phyloP scores from a whole-genome alignment of 352 stramenopile species.

The Phytopythium boreale region DNA sequence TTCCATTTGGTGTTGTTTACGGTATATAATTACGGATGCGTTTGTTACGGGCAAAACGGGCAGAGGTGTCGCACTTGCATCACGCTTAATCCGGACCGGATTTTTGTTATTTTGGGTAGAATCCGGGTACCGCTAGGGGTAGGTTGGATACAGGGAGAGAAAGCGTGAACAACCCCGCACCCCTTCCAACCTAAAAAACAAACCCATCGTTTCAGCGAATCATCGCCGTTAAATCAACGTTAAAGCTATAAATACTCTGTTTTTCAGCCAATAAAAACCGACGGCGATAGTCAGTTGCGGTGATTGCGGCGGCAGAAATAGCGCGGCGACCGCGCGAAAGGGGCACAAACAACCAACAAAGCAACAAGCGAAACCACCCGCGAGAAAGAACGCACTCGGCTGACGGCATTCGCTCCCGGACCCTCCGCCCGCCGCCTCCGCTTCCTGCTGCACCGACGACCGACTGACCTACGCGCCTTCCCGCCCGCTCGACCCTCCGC shows the following conservation, averaged over 20 bases:
- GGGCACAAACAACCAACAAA: background rate
- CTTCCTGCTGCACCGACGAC: background rate
- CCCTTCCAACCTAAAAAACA: too few relatives aligned
- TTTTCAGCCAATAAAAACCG: background rate
- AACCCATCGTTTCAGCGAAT: too few relatives aligned
- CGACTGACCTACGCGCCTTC: background rate
- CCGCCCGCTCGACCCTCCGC: background rate
- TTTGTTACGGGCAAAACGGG: too few relatives aligned
- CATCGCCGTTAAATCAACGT: too few relatives aligned
- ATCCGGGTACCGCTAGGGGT: too few relatives aligned
- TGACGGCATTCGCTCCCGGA: background rate
- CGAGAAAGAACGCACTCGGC: background rate
- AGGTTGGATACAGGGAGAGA: too few relatives aligned
- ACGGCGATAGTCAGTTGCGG: background rate
- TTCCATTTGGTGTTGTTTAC: too few relatives aligned
- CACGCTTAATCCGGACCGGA: too few relatives aligned
- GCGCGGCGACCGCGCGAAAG: constrained; percentile 2
- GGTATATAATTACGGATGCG: too few relatives aligned
- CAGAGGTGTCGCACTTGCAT: too few relatives aligned
- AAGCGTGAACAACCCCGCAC: too few relatives aligned
- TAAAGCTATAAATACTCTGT: background rate
- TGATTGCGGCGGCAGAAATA: constrained; percentile 10
- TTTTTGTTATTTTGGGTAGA: too few relatives aligned
- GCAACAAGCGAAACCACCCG: constrained; percentile 1
- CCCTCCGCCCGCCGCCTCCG: background rate